A percentile compares a stretch with the other conserved stretches of the same genome.
Conservation (phyloP, 495 filamentous ascomycete genomes). For the Stereocaulon alpinum region DNA sequence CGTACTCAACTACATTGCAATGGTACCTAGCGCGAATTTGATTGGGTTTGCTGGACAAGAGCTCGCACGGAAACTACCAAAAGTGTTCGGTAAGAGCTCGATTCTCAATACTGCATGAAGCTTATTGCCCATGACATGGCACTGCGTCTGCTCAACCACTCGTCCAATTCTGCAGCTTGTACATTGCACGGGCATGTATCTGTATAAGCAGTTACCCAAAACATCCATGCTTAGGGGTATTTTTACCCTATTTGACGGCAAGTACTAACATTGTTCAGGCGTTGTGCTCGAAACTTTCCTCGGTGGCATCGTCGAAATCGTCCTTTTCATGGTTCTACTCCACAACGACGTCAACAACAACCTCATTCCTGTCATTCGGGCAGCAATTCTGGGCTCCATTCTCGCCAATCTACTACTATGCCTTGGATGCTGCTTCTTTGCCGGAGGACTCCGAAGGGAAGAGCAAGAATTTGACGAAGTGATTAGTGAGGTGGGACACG, state of each 20-base stretch:
- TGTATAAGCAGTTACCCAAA: no score
- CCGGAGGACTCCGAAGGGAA: slow-evolving; percentile 55
- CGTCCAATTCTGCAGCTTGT: no score
- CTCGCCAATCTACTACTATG: slow-evolving; percentile 70
- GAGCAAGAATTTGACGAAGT: slow-evolving; percentile 63
- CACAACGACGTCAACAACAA: slow-evolving; percentile 31
- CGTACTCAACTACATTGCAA: slow-evolving; percentile 63
- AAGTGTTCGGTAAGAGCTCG: slow-evolving; percentile 48
- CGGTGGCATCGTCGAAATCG: slow-evolving; percentile 69
- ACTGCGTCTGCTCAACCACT: no score
- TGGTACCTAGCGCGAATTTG: slow-evolving; percentile 82
- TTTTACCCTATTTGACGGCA: background rate
- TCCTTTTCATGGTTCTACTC: slow-evolving; percentile 71
- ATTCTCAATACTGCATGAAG: no score
- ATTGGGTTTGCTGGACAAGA: slow-evolving; percentile 79
- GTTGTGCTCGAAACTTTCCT: slow-evolving; percentile 68
- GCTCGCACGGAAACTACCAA: slow-evolving; percentile 66
- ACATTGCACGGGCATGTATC: no score
- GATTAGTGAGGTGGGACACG: slow-evolving; percentile 71
- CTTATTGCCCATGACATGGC: no score
- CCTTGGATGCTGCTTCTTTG: slow-evolving; percentile 67
- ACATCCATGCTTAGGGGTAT: background rate
- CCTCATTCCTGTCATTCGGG: slow-evolving; percentile 63
- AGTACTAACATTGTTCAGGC: slow-evolving; percentile 11
- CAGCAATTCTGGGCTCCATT: slow-evolving; percentile 73